These are phyloP conservation scores for Backusella morwellensis DNA, from an alignment of 192 early-diverging fungal species.

Conservation along the genomic window DNA sequence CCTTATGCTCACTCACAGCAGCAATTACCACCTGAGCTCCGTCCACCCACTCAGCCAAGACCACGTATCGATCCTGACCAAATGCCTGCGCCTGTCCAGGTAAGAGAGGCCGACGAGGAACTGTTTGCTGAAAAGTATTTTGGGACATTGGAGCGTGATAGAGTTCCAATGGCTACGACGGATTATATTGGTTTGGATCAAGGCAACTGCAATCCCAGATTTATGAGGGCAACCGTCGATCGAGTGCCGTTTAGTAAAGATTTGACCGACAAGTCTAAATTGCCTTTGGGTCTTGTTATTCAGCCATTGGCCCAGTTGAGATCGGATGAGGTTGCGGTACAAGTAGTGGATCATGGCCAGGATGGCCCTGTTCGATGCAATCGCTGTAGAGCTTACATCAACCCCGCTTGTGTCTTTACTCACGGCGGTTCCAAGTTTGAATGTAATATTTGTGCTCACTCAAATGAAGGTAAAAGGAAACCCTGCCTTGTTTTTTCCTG, in stretches of 20 bases:
- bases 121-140: constrained; percentile 68
- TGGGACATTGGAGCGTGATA: constrained; percentile 64
- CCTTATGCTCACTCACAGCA: constrained; percentile 21
- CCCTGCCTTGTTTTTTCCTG: too few species aligned
- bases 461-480: constrained; percentile 66
- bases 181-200: constrained; percentile 87
- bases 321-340: constrained; percentile 83
- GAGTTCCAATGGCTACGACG: constrained; percentile 81
- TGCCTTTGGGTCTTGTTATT: constrained; percentile 87
- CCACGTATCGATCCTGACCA: constrained; percentile 93
- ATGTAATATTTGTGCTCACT: constrained; percentile 89
- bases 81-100: constrained; percentile 87
- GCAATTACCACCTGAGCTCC: constrained; percentile 26
- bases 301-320: constrained; percentile 90
- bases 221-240: constrained; percentile 88
- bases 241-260: constrained; percentile 87
- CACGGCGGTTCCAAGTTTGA: constrained; percentile 90
- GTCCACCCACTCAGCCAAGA: constrained; percentile 32
- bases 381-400: constrained; percentile 95
- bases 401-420: constrained; percentile 83
- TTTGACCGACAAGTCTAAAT: constrained; percentile 67
- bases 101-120: constrained; percentile 82
- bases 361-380: constrained; percentile 87
- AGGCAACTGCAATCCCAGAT: constrained; percentile 89
- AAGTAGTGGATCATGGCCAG: constrained; percentile 87